These are phyloP conservation scores for Curvularia verruculosa DNA, from an alignment of 2,329 filamentous ascomycete species.

Conservation along the genomic window DNA sequence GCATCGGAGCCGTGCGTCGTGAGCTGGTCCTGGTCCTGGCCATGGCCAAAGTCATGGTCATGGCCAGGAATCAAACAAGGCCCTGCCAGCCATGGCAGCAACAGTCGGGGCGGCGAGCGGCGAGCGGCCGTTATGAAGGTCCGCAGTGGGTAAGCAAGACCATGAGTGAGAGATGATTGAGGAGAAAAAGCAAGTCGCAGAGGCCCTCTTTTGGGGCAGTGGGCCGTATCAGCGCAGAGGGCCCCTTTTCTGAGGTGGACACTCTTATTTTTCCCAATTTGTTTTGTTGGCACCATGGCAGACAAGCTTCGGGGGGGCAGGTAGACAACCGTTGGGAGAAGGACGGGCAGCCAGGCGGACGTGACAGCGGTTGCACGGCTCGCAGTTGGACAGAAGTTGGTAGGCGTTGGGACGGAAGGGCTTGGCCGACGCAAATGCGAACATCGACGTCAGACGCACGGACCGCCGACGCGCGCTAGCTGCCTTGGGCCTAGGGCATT, in stretches of 20 bases:
- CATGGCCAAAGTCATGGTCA: not conserved
- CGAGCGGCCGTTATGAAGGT: slow-evolving; percentile 10
- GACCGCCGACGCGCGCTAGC: slow-evolving; percentile 18
- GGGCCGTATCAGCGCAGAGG: slow-evolving; percentile 16
- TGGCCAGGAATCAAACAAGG: not conserved
- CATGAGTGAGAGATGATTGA: not conserved
- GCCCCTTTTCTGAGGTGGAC: slow-evolving; percentile 8
- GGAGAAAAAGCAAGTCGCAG: slow-evolving; percentile 7
- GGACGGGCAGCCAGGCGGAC: slow-evolving; percentile 22
- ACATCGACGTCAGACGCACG: slow-evolving; percentile 36
- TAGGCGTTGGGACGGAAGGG: slow-evolving; percentile 18
- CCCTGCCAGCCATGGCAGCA: not conserved
- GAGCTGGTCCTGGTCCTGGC: not conserved
- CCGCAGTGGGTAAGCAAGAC: slow-evolving; percentile 4
- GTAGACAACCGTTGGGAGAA: slow-evolving; percentile 32
- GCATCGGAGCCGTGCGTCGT: slow-evolving; percentile 21
- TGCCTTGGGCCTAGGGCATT: slow-evolving; percentile 1
- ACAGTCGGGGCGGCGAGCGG: not conserved
- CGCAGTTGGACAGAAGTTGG: slow-evolving; percentile 19
- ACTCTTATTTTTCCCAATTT: too few species aligned
- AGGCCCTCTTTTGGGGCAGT: slow-evolving; percentile 13
- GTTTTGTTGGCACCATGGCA: not conserved
- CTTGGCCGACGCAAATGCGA: slow-evolving; percentile 27
- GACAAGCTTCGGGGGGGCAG: slow-evolving; percentile 13
- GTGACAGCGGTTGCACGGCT: slow-evolving; percentile 32